Evolutionary conservation across 176 grass and related monocot species (phyloP), one percentile per base, ranked within the genome.

Genomic region (Aegilops sharonensis): DNA sequence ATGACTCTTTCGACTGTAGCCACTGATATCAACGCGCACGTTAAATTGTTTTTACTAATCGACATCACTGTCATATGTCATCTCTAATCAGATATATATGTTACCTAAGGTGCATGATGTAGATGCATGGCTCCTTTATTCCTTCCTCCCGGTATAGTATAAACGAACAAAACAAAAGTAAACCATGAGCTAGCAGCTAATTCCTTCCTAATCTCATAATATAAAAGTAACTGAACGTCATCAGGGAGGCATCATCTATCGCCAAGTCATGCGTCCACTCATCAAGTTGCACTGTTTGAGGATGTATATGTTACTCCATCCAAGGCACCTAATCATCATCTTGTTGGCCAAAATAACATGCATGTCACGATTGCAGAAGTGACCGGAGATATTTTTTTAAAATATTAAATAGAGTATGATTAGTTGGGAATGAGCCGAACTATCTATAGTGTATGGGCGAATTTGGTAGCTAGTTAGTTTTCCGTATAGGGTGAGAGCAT

Each of bases 291-390:
- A 68, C 23, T 78, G 27, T 43, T 32, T 45, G 23, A 31, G 66
- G 30, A 39, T 20, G 12, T 84, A 40, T 74, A 25, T 50, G 3
- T 30, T 15, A n/a, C 73, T 56, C 27, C 73, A 77, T 23, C 54
- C 4, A 61, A 83, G 63, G 20, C 12, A 35, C 25, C 12, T 77
- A 65, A 64, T 48, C 87, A 79, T 73, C n/a, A 79, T 79, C 47
- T 89, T 84, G 75, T 23, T 84, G 65, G 66, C 75, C 21, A 79
- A 79, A 73, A 50, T 72, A 63, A 35, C 60, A 64, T 71, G 27
- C 64, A 78, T 61, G 73, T 79, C 87, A 73, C 54, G 30, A 5
- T 52, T 67, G 74, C 6, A 30, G 81, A 88, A 52, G 32, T 37
- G 74, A 78, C 39, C 12, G 25, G 6, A 21, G 74, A 72, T 78